Conservation (phyloP, 441 rosid species). For the Dalechampia spathulata region DNA sequence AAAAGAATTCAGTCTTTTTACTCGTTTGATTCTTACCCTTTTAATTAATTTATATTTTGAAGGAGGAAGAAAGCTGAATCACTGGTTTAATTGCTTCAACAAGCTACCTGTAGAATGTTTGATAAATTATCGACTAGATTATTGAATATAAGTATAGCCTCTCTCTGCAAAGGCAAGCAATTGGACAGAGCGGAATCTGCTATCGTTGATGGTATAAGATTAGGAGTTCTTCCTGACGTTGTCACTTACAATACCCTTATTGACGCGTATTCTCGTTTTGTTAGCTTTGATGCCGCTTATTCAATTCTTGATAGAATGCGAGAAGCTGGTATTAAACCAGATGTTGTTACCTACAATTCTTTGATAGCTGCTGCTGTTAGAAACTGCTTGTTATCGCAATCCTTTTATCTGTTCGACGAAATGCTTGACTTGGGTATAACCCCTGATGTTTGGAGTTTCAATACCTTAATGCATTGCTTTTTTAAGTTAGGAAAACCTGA, state of each 20-base stretch:
- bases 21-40: too few relatives aligned
- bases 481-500: slow-evolving; percentile 60
- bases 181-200: slow-evolving; percentile 56
- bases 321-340: slow-evolving; percentile 54
- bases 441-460: slow-evolving; percentile 77
- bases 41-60: not conserved
- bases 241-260: slow-evolving; percentile 66
- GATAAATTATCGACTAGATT: slow-evolving; percentile 44
- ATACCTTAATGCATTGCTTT: slow-evolving; percentile 68
- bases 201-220: slow-evolving; percentile 53
- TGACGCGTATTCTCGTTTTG: slow-evolving; percentile 52
- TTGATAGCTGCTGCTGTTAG: slow-evolving; percentile 57
- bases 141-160: slow-evolving; percentile 48
- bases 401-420: slow-evolving; percentile 65
- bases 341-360: slow-evolving; percentile 57
- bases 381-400: slow-evolving; percentile 25
- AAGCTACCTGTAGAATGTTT: slow-evolving; percentile 22
- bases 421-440: slow-evolving; percentile 46
- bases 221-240: slow-evolving; percentile 71
- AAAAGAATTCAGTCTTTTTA: too few relatives aligned
- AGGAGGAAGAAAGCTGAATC: not conserved
- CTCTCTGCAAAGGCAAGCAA: slow-evolving; percentile 48
- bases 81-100: not conserved
- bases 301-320: slow-evolving; percentile 50
- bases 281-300: slow-evolving; percentile 53